Conservation (phyloP, 352 stramenopile genomes). For the Phytopythium kandeliae region DNA sequence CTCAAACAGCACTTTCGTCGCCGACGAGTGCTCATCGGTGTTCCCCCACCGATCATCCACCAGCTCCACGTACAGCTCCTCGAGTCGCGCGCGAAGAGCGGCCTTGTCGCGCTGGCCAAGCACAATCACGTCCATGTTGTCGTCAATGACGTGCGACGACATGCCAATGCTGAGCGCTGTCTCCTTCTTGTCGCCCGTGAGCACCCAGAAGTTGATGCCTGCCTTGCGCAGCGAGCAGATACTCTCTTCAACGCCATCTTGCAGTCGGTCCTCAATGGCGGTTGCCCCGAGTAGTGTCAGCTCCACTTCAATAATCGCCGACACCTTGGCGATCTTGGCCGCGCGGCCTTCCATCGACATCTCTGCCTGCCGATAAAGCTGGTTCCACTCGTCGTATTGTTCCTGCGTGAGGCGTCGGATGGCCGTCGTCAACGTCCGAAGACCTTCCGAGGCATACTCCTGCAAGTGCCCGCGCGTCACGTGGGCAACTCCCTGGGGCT, state of each 20-base stretch:
- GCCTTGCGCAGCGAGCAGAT: slow-evolving; percentile 90
- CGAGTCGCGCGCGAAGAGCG: slow-evolving; percentile 63
- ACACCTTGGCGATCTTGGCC: slow-evolving; percentile 68
- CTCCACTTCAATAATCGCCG: slow-evolving; percentile 82
- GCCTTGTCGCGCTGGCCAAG: slow-evolving; percentile 77
- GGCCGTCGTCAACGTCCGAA: slow-evolving; percentile 71
- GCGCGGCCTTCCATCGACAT: slow-evolving; percentile 67
- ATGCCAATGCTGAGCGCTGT: slow-evolving; percentile 85
- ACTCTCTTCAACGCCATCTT: slow-evolving; percentile 90
- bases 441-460: slow-evolving; percentile 71
- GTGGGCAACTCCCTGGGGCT: slow-evolving; percentile 73
- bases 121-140: slow-evolving; percentile 89
- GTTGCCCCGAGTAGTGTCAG: slow-evolving; percentile 86
- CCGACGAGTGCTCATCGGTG: slow-evolving; percentile 76
- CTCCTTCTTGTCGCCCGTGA: slow-evolving; percentile 91
- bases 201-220: slow-evolving; percentile 95
- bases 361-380: slow-evolving; percentile 68
- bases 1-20: slow-evolving; percentile 69
- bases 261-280: slow-evolving; percentile 91
- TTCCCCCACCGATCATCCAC: slow-evolving; percentile 83
- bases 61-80: slow-evolving; percentile 83
- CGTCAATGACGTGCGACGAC: slow-evolving; percentile 86
- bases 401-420: slow-evolving; percentile 58
- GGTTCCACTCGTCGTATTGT: slow-evolving; percentile 74
- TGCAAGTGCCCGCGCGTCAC: slow-evolving; percentile 80